These are phyloP conservation scores for Castanea mollissima DNA, from an alignment of 306 rosid genomes.

Conservation along the genomic window DNA sequence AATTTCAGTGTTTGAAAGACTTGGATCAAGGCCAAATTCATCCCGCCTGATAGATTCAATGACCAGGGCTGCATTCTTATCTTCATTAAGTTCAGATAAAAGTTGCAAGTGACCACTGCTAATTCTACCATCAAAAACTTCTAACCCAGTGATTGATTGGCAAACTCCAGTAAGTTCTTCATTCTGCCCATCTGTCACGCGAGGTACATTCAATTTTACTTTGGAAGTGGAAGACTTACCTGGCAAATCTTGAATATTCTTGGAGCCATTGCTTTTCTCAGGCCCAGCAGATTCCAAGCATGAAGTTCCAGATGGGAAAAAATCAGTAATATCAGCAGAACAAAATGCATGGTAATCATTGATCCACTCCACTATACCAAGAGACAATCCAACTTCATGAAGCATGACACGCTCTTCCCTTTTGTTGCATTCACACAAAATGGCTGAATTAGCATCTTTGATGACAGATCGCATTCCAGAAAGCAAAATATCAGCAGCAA, in stretches of 20 bases:
- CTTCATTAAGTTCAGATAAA: conserved; percentile 32
- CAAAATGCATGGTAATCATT: conserved; percentile 57
- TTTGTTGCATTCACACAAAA: conserved; percentile 66
- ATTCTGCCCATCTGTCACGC: conserved; percentile 11
- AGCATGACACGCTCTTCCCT: conserved; percentile 73
- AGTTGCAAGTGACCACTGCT: conserved; percentile 21
- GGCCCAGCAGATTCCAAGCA: conserved; percentile 32
- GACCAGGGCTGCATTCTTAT: conserved; percentile 58
- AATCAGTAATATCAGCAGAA: conserved; percentile 31
- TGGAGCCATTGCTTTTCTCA: conserved; percentile 23
- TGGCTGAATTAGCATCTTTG: conserved; percentile 69
- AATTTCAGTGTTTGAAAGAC: conserved; percentile 55
- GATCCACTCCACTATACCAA: conserved; percentile 81
- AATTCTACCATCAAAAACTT: conserved; percentile 31
- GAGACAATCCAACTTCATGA: conserved; percentile 81
- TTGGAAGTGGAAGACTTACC: conserved; percentile 37
- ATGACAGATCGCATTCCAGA: conserved; percentile 71
- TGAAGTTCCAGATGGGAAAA: conserved; percentile 27
- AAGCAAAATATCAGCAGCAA: conserved; percentile 74
- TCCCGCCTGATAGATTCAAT: conserved; percentile 83
- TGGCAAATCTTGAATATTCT: conserved; percentile 28
- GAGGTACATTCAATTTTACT: conserved; percentile 26
- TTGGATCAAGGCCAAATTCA: conserved; percentile 90
- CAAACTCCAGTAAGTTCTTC: conserved; percentile 27
- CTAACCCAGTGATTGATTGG: conserved; percentile 20